Base-by-base conservation (phyloP, 2,329 filamentous ascomycete species). In the Fusarium sterilihyphosum region DNA sequence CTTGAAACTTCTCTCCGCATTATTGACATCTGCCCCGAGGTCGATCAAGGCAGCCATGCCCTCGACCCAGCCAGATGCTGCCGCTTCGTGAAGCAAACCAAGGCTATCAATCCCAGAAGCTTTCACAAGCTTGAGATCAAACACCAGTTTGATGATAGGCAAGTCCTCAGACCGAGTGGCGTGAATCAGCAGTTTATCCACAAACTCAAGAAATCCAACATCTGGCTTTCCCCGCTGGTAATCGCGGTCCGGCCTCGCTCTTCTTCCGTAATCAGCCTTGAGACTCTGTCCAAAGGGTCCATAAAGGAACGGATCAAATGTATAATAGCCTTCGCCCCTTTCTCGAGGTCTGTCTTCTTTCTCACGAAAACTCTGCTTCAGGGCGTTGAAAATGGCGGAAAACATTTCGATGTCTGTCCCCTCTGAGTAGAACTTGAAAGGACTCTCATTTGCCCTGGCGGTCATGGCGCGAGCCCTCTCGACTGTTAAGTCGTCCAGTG, bases 1-100 rank as follows among this genome's bases (percentile, higher is more conserved):
- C 12, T 13, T 18, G 4, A 6, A 24, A 0, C 0, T 4, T 37
- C 17, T 53, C 6, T 24, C 12, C 3, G n/a, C 31, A 22, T 53
- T 16, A 14, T 53, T 53, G 33, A 20, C 33, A 26, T 53, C 49
- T 6, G n/a, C n/a, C 6, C 49, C 49, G 6, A 53, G 31, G 49
- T 3, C 33, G 9, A 53, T 53, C n/a, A 53, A 20, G 12, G 17
- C 17, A 16, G 49, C 13, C 49, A 53, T 53, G 0, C 49, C 49
- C 33, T 53, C 49, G 49, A 37, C 49, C 49, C 49, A 53, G 1
- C 31, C 49, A 16, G 33, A 16, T 26, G 12, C 49, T 26, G 49
- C 33, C 17, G 49, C 49, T 35, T 53, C 49, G 17, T 53, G 49
- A 26, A 53, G n/a, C 4, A 53, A 33, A 16, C 8, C n/a, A 26